Evolutionary conservation across 305 asterid genomes (phyloP), one percentile per base, ranked within the genome.

Genomic region (Rubia peregrina): DNA sequence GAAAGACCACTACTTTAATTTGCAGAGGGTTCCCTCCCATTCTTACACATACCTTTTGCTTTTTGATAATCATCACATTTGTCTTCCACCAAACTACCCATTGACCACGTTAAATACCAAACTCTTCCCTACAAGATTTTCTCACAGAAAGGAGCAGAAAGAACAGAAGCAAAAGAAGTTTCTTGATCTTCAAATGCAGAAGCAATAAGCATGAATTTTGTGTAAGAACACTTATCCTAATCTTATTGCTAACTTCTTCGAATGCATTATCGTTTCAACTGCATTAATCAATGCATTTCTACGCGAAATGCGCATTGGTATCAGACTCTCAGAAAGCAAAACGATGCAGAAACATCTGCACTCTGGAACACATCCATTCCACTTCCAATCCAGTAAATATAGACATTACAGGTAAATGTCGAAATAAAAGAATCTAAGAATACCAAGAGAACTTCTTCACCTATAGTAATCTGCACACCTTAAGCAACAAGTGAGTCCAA

Each of bases 1-100:
- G 79, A 76, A 73, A 70, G 73, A 69, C 48, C 69, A 73, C 56
- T 68, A 78, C 98, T 89, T 89, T 87, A 88, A 71, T 87, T 92
- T 89, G 94, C 77, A 83, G 80, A 83, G 81, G 53, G 24, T 84
- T 88, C 94, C 98, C 89, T 85, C 91, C 85, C 73, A 83, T 57
- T 55, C 81, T 78, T 59, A 81, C 86, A 80, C 63, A 14, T 67
- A 64, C 48, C 89, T 80, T 86, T 87, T 78, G 77, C 85, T 82
- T 69, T 51, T 84, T 85, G 79, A 83, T 83, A 61, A 86, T 86
- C 73, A 91, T 87, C 80, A 80, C 81, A 76, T 80, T 78, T 85
- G 84, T 76, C 87, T 80, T 68, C 87, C 92, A 83, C 87, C 84
- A 78, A 76, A 51, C 57, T 82, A 80, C 66, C 83, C 56, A 66